phyloP scores from a whole-genome alignment of 805 yeast genomes.

The Barnettozyma vustinii region DNA sequence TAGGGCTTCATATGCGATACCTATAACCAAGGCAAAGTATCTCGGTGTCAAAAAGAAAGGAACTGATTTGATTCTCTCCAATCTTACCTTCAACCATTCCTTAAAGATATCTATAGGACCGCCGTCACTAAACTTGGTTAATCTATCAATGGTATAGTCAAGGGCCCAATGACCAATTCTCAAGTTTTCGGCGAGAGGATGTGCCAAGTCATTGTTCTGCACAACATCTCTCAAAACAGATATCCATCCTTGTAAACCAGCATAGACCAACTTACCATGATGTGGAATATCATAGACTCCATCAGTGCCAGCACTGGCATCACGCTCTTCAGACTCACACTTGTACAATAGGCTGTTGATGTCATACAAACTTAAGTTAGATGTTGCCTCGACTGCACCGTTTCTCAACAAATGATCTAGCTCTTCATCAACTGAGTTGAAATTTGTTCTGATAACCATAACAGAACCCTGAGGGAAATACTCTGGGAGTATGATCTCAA shows the following conservation, averaged over 20 bases:
- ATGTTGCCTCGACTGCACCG: conserved; percentile 75
- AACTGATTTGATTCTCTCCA: conserved; percentile 53
- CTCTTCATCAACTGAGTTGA: conserved; percentile 57
- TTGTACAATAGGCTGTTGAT: conserved; percentile 70
- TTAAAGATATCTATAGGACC: conserved; percentile 50
- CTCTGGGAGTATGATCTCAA: conserved; percentile 54
- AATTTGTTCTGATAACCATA: conserved; percentile 70
- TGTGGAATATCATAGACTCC: conserved; percentile 76
- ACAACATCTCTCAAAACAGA: conserved; percentile 60
- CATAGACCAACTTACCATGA: conserved; percentile 69
- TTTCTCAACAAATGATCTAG: conserved; percentile 63
- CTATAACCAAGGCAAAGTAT: conserved; percentile 77
- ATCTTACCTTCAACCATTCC: conserved; percentile 64
- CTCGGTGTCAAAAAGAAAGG: conserved; percentile 85
- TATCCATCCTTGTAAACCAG: conserved; percentile 93
- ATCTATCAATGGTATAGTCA: conserved; percentile 62
- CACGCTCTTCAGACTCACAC: conserved; percentile 85
- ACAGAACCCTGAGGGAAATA: conserved; percentile 87
- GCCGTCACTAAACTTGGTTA: conserved; percentile 45
- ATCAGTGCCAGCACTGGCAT: conserved; percentile 60
- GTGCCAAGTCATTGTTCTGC: conserved; percentile 69
- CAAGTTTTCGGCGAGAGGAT: conserved; percentile 75
- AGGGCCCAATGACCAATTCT: conserved; percentile 88
- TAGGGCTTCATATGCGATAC: conserved; percentile 79
- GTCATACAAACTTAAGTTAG: conserved; percentile 55